Percentiles rank a stretch among this genome's conserved stretches.
These are phyloP conservation scores for Passalora sequoiae DNA, from an alignment of 2,329 filamentous ascomycete species.

Conservation along the genomic window DNA sequence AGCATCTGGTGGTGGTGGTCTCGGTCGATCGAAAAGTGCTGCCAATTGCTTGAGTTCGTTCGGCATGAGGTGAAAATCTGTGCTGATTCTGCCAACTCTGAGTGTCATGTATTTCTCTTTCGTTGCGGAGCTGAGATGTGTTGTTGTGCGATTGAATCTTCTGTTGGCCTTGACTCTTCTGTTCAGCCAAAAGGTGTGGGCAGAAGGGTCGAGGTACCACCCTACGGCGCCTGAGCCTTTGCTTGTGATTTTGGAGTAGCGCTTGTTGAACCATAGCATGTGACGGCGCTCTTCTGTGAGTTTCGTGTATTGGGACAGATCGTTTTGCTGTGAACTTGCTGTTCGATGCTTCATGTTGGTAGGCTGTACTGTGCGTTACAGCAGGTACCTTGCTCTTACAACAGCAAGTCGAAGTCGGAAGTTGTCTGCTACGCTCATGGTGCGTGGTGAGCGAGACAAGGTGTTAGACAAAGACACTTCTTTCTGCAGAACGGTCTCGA, in stretches of 20 bases:
- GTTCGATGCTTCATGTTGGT: too few relatives aligned
- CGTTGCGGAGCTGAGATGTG: neutral
- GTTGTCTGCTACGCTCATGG: too few relatives aligned
- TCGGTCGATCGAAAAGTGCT: neutral
- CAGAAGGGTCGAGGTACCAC: neutral
- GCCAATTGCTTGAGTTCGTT: neutral
- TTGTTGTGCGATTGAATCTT: neutral
- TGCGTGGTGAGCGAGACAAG: too few relatives aligned
- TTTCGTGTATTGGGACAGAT: too few relatives aligned
- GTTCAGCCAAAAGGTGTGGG: neutral
- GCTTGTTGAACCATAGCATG: neutral
- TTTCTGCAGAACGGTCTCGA: too few relatives aligned
- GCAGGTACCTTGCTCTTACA: too few relatives aligned
- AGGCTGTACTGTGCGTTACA: too few relatives aligned
- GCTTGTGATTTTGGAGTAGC: slow-evolving; percentile 1
- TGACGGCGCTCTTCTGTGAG: neutral
- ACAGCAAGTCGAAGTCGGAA: too few relatives aligned
- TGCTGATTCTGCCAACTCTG: neutral
- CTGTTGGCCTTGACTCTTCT: neutral
- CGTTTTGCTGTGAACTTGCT: too few relatives aligned
- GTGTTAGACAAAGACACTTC: too few relatives aligned
- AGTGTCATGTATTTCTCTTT: neutral
- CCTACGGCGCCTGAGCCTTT: slow-evolving; percentile 1
- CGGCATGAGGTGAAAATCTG: neutral
- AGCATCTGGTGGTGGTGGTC: too few relatives aligned